phyloP scores from a whole-genome alignment of 2,329 filamentous ascomycete genomes.

The Apiospora koreana region DNA sequence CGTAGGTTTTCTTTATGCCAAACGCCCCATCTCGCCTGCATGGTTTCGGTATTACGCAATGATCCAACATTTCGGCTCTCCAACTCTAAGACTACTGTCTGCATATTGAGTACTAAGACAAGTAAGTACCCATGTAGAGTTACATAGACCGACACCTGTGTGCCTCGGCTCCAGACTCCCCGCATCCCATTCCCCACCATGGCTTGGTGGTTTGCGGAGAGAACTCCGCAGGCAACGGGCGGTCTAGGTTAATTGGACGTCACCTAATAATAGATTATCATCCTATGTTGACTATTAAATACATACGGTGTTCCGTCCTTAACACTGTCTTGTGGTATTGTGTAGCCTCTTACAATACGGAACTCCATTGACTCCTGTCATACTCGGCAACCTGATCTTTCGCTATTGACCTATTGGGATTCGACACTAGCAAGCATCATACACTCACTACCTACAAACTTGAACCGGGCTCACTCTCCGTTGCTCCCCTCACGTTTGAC shows the following conservation, averaged over 20 bases:
- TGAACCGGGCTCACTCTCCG: too few relatives aligned
- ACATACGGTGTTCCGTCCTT: not conserved
- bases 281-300: not conserved
- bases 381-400: not conserved
- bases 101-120: not conserved
- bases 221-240: not conserved
- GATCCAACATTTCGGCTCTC: not conserved
- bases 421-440: too few relatives aligned
- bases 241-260: not conserved
- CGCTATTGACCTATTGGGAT: not conserved
- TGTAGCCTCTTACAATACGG: too few relatives aligned
- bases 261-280: not conserved
- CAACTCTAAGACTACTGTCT: not conserved
- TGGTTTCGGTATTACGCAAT: too few relatives aligned
- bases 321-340: not conserved
- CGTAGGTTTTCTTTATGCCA: not conserved
- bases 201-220: not conserved
- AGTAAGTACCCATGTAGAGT: slow-evolving; percentile 1
- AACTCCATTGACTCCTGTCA: too few relatives aligned
- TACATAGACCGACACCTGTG: not conserved
- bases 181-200: not conserved
- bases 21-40: not conserved
- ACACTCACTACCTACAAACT: too few relatives aligned
- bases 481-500: too few relatives aligned
- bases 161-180: not conserved